phyloP scores from a whole-genome alignment of 2,329 filamentous ascomycete genomes.

The Xylariaceae sp. region DNA sequence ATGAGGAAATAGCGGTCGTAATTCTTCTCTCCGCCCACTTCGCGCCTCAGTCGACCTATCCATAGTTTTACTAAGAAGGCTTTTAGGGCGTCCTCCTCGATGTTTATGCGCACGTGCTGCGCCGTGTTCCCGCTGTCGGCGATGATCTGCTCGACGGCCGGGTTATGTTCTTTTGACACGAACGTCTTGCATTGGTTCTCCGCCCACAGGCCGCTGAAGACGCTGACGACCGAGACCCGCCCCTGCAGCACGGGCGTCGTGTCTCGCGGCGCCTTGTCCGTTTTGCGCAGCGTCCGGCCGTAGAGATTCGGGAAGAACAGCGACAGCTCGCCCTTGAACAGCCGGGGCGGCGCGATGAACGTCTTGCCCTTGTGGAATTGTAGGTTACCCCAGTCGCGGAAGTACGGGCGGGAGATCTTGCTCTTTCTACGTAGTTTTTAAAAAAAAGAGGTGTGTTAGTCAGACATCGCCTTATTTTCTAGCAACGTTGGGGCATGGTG shows the following conservation, averaged over 20 bases:
- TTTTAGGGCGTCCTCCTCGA: constrained; percentile 81
- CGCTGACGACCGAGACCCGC: constrained; percentile 76
- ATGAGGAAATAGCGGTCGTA: constrained; percentile 70
- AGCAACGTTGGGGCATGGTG: no score
- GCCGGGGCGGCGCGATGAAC: constrained; percentile 82
- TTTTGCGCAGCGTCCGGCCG: constrained; percentile 75
- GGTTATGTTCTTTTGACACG: constrained; percentile 68
- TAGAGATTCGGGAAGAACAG: constrained; percentile 94
- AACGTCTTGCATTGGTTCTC: constrained; percentile 81
- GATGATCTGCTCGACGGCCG: constrained; percentile 70
- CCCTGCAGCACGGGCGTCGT: constrained; percentile 79
- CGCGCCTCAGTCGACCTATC: constrained; percentile 58
- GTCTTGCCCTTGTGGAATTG: constrained; percentile 86
- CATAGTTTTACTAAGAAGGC: constrained; percentile 65
- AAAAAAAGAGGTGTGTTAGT: constrained; percentile 10
- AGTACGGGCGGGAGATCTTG: constrained; percentile 74
- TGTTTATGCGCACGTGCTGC: constrained; percentile 86
- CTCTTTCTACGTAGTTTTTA: constrained; percentile 12
- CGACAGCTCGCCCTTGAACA: constrained; percentile 82
- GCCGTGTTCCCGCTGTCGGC: constrained; percentile 58
- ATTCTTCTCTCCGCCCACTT: constrained; percentile 56
- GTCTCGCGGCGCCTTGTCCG: constrained; percentile 60
- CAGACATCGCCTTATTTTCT: no score
- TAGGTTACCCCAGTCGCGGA: constrained; percentile 92
- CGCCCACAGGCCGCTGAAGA: constrained; percentile 88